Evolutionary conservation across 352 stramenopile genomes (phyloP).

Genomic region (Globisporangium canariense): DNA sequence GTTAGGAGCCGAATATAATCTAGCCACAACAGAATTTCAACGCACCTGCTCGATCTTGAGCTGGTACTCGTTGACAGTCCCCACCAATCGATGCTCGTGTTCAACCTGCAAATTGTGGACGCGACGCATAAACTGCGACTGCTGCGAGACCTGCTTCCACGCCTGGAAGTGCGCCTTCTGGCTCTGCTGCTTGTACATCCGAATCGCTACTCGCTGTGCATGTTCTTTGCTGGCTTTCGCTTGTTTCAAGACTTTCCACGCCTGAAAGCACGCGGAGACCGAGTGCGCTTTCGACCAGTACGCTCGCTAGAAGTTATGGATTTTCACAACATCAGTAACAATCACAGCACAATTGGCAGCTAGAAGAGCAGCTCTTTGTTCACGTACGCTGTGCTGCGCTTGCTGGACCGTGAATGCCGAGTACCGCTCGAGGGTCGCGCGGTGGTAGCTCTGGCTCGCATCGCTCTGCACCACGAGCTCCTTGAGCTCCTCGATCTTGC

Average conservation of each 20-base stretch:
- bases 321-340: background rate
- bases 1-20: background rate
- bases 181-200: conserved; percentile 17
- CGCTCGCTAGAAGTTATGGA: conserved; percentile 17
- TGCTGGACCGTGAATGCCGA: conserved; percentile 25
- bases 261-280: conserved; percentile 24
- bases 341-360: background rate
- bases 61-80: conserved; percentile 35
- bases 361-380: background rate
- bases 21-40: background rate
- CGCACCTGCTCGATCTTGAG: conserved; percentile 39
- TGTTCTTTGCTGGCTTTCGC: background rate
- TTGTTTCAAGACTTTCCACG: conserved; percentile 22
- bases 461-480: conserved; percentile 14
- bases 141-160: conserved; percentile 6
- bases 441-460: conserved; percentile 8
- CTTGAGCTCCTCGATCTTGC: conserved; percentile 42
- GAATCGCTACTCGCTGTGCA: conserved; percentile 11
- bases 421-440: conserved; percentile 29
- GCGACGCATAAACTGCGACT: conserved; percentile 9
- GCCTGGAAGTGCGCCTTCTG: conserved; percentile 13
- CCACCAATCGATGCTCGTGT: conserved; percentile 27
- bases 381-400: conserved; percentile 21
- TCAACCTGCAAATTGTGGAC: conserved; percentile 30
- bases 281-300: conserved; percentile 24